Percentiles rank a stretch among this genome's conserved stretches.
Conservation (phyloP, 768 basidiomycete species). For the Mycena metata region DNA sequence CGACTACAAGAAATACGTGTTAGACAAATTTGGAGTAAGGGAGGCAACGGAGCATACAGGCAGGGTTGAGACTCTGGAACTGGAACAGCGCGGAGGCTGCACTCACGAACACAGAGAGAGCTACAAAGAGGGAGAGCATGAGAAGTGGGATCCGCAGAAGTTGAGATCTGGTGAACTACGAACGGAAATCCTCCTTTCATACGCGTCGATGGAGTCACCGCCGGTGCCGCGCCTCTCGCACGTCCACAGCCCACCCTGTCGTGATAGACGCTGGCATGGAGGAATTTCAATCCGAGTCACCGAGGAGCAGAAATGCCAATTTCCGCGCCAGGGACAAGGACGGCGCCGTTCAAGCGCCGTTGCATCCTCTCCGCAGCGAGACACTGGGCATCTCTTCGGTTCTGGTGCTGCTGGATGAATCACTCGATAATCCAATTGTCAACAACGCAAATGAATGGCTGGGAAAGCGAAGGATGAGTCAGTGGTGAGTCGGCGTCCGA, state of each 20-base stretch:
- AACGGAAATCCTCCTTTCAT: constrained; percentile 20
- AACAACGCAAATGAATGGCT: constrained; percentile 27
- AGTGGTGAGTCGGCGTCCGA: constrained; percentile 17
- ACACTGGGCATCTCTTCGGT: constrained; percentile 15
- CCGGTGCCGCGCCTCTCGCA: constrained; percentile 22
- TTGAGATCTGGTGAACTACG: constrained; percentile 24
- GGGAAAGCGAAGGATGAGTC: constrained; percentile 14
- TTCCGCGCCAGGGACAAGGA: constrained; percentile 15
- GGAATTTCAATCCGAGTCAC: constrained; percentile 20
- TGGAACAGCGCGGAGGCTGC: constrained; percentile 28
- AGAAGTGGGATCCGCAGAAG: constrained; percentile 21
- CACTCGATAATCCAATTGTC: constrained; percentile 22
- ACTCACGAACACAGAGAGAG: constrained; percentile 20
- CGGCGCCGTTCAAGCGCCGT: constrained; percentile 7
- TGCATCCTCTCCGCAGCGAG: constrained; percentile 19
- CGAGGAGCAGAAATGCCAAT: constrained; percentile 22
- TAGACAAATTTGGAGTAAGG: constrained; percentile 19
- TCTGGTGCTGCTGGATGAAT: constrained; percentile 26
- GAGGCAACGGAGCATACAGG: constrained; percentile 20
- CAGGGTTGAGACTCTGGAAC: constrained; percentile 24
- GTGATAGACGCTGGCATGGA: constrained; percentile 25
- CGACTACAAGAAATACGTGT: constrained; percentile 21
- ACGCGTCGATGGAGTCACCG: constrained; percentile 20
- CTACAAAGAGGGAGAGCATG: constrained; percentile 23
- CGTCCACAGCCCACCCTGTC: constrained; percentile 20